A percentile compares a stretch with the other conserved stretches of the same genome.
Conservation (phyloP, 1,139 yeast genomes). For the Nakaseomyces kungkrabaensis region DNA sequence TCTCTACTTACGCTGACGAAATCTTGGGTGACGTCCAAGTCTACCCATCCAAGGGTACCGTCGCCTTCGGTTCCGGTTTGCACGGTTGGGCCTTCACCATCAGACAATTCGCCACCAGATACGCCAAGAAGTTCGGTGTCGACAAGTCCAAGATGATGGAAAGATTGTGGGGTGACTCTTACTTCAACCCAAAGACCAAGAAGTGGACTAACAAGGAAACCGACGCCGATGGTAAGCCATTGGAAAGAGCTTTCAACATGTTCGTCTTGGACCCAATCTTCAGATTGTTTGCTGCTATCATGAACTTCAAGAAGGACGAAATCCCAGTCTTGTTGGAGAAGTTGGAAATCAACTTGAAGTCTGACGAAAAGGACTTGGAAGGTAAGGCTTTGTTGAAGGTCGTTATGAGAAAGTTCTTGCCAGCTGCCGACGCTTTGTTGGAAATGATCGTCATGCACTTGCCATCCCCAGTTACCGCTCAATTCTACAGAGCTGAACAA, state of each 20-base stretch:
- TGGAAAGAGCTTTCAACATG: conserved; percentile 99
- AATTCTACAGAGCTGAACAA: conserved; percentile 97
- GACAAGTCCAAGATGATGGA: conserved; percentile 97
- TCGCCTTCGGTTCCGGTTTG: conserved; percentile 99
- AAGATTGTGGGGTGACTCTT: conserved; percentile 99
- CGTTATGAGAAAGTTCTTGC: conserved; percentile 99
- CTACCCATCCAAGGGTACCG: conserved; percentile 98
- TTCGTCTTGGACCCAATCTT: conserved; percentile 98
- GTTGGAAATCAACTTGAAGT: conserved; percentile 83
- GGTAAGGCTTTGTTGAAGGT: conserved; percentile 98
- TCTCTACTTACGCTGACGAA: conserved; percentile 89
- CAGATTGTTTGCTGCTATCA: conserved; percentile 90
- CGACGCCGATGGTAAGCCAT: conserved; percentile 89
- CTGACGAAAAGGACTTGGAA: conserved; percentile 93
- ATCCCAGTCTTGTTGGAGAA: conserved; percentile 81
- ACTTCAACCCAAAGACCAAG: conserved; percentile 99
- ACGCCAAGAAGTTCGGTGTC: conserved; percentile 99
- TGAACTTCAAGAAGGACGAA: conserved; percentile 97
- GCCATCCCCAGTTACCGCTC: conserved; percentile 99
- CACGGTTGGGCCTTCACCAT: conserved; percentile 99
- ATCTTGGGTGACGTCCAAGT: conserved; percentile 94
- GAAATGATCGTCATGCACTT: conserved; percentile 98
- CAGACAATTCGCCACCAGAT: conserved; percentile 97
- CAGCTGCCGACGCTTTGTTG: conserved; percentile 99
- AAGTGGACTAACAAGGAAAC: conserved; percentile 97